A percentile compares a stretch with the other conserved stretches of the same genome.
Conservation (phyloP, 441 rosid species). For the Capsella rubella region DNA sequence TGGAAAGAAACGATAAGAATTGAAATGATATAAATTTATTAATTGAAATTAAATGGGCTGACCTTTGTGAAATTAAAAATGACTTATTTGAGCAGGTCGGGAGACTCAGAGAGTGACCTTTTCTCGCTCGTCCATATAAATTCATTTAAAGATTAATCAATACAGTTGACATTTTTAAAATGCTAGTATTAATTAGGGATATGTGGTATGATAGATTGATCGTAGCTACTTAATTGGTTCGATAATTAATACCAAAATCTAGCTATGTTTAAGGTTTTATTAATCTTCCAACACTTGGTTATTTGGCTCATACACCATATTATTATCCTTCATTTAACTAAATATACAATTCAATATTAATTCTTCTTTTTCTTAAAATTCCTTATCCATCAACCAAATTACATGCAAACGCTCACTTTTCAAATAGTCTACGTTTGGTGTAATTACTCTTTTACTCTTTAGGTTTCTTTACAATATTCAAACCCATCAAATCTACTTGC, state of each 20-base stretch:
- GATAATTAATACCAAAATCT: neutral
- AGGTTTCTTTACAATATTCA: slow-evolving; percentile 18
- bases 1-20: neutral
- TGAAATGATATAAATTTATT: neutral
- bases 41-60: too few species aligned
- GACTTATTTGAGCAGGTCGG: neutral
- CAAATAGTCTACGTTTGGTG: slow-evolving; percentile 30
- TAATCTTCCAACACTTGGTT: too few species aligned
- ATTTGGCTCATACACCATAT: too few species aligned
- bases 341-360: too few species aligned
- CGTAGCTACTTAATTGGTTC: neutral
- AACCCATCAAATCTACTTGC: slow-evolving; percentile 42
- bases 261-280: neutral
- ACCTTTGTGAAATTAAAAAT: too few species aligned
- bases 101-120: neutral
- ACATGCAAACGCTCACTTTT: slow-evolving; percentile 6
- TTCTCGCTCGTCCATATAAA: neutral
- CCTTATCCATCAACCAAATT: neutral
- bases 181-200: neutral
- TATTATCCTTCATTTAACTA: too few species aligned
- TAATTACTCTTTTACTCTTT: slow-evolving; percentile 17
- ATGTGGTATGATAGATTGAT: neutral
- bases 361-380: too few species aligned
- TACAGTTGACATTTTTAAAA: neutral
- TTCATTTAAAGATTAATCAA: neutral